These are phyloP conservation scores for Calonectria multiphialidica DNA, from an alignment of 2,329 filamentous ascomycete genomes.

Conservation along the genomic window DNA sequence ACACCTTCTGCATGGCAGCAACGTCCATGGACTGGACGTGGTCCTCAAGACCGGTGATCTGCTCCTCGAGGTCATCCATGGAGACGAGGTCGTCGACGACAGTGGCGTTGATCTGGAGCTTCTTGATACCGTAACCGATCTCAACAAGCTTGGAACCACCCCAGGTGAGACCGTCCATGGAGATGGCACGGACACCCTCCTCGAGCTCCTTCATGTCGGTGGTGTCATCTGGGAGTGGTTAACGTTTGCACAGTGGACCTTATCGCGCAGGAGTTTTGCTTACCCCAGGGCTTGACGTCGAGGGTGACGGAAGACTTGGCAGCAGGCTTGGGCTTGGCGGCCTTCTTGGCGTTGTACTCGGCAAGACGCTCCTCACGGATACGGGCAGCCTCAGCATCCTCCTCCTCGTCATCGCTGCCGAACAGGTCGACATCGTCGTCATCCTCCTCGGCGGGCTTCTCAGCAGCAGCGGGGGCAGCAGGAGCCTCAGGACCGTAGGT, in stretches of 20 bases:
- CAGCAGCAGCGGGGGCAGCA: constrained; percentile 86
- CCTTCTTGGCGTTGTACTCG: constrained; percentile 98
- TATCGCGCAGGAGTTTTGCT: constrained; percentile 50
- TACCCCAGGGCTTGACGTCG: constrained; percentile 99
- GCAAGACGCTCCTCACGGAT: constrained; percentile 90
- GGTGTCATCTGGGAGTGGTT: constrained; percentile 78
- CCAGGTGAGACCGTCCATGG: constrained; percentile 96
- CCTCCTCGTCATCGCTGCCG: constrained; percentile 93
- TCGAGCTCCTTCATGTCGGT: constrained; percentile 90
- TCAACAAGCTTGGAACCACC: constrained; percentile 90
- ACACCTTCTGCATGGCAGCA: constrained; percentile 93
- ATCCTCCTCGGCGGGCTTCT: constrained; percentile 42
- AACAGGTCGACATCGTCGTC: constrained; percentile 93
- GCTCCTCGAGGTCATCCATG: constrained; percentile 85
- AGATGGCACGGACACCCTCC: constrained; percentile 82
- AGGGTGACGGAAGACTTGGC: constrained; percentile 97
- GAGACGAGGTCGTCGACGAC: constrained; percentile 98
- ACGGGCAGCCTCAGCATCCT: constrained; percentile 87
- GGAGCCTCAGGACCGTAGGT: constrained; percentile 89
- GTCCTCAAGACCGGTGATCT: constrained; percentile 89
- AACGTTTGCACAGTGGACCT: constrained; percentile 26
- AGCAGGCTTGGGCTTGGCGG: constrained; percentile 87
- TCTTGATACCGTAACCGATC: constrained; percentile 98
- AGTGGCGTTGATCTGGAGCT: constrained; percentile 98
- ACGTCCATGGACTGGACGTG: constrained; percentile 96